Conservation (phyloP, 257 asterid genomes). For the Jasminum sambac region DNA sequence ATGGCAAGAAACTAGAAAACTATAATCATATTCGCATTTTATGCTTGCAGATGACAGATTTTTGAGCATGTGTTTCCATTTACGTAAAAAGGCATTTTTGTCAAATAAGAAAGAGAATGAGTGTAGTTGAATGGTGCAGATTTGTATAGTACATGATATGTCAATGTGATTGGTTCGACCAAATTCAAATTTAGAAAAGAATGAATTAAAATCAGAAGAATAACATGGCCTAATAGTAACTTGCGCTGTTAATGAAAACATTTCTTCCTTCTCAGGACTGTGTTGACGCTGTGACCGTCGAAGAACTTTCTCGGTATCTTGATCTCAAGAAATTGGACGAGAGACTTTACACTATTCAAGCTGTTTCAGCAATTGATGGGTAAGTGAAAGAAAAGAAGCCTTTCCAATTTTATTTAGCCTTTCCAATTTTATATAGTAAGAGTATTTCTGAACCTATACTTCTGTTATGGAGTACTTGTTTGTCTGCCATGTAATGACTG, state of each 20-base stretch:
- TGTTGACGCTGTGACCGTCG: conserved; percentile 63
- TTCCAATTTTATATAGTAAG: not conserved
- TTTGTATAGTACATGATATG: too few species aligned
- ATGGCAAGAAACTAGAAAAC: not conserved
- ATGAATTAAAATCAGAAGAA: too few species aligned
- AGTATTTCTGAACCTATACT: not conserved
- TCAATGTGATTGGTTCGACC: too few species aligned
- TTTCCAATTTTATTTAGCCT: too few species aligned
- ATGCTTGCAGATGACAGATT: not conserved
- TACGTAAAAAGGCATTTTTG: too few species aligned
- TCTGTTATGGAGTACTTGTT: not conserved
- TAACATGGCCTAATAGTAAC: too few species aligned
- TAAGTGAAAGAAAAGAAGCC: conserved; percentile 31
- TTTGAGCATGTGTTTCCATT: too few species aligned
- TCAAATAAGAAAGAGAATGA: too few species aligned
- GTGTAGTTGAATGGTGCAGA: too few species aligned
- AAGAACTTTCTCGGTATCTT: conserved; percentile 70
- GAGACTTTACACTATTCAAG: conserved; percentile 58
- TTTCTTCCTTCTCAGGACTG: conserved; percentile 53
- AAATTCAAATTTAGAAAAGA: too few species aligned
- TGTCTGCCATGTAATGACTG: not conserved
- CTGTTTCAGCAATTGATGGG: conserved; percentile 83
- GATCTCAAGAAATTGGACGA: conserved; percentile 81
- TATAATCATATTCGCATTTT: not conserved
- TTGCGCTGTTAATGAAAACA: not conserved